Percentiles rank a stretch among this genome's conserved stretches.
phyloP scores from a whole-genome alignment of 2,329 filamentous ascomycete genomes.

The Talaromyces amestolkiae region DNA sequence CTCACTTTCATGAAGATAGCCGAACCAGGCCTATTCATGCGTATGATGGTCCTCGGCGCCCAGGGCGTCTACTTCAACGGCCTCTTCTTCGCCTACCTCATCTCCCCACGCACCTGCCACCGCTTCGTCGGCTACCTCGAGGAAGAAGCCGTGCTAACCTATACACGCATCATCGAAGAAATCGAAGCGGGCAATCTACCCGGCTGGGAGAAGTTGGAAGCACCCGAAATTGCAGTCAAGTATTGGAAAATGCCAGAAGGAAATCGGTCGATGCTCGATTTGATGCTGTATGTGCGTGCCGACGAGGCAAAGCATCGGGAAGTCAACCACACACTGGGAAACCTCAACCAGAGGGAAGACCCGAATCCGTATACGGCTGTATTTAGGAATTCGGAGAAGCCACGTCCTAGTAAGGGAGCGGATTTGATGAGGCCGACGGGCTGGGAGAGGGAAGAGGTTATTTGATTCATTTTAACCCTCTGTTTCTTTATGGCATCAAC shows the following conservation, averaged over 20 bases:
- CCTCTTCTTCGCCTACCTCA: conserved; percentile 83
- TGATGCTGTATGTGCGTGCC: conserved; percentile 85
- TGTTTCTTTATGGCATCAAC: background rate
- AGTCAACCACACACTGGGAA: conserved; percentile 92
- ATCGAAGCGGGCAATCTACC: conserved; percentile 81
- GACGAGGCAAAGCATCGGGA: conserved; percentile 88
- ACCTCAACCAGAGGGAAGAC: conserved; percentile 79
- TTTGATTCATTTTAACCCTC: conserved; percentile 39
- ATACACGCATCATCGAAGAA: conserved; percentile 83
- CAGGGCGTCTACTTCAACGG: conserved; percentile 97
- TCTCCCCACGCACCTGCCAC: conserved; percentile 84
- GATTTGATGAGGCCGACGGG: conserved; percentile 65
- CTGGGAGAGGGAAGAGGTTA: conserved; percentile 80
- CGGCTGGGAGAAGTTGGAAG: conserved; percentile 72
- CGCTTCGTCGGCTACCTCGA: conserved; percentile 96
- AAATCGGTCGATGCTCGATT: conserved; percentile 75
- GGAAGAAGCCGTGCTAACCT: conserved; percentile 94
- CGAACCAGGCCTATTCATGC: conserved; percentile 84
- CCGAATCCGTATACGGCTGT: conserved; percentile 88
- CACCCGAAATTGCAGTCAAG: conserved; percentile 82
- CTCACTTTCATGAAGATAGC: conserved; percentile 91
- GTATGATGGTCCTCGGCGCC: conserved; percentile 82
- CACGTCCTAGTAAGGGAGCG: conserved; percentile 69
- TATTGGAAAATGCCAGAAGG: conserved; percentile 96
- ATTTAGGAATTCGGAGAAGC: conserved; percentile 67